Conservation (phyloP, 345 rosid species). For the Lagerstroemia speciosa region DNA sequence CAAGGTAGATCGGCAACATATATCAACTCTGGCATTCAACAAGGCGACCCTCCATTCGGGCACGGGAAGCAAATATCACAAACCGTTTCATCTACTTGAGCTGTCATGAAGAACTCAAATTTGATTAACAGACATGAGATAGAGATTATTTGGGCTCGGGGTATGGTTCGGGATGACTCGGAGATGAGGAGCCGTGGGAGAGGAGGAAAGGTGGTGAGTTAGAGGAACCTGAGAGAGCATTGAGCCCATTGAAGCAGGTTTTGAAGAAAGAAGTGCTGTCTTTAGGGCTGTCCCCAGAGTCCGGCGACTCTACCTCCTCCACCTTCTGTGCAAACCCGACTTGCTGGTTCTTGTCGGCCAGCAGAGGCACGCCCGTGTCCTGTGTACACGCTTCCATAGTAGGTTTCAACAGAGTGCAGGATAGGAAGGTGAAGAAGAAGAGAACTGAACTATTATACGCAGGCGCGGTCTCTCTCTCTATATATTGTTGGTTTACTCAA, state of each 20-base stretch:
- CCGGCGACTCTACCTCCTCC: slow-evolving; percentile 11
- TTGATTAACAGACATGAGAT: not conserved
- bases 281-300: not conserved
- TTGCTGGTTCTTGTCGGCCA: slow-evolving; percentile 13
- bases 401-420: not conserved
- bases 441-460: not conserved
- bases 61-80: no score
- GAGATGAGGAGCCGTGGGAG: not conserved
- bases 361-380: slow-evolving; percentile 9
- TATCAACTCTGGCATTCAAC: not conserved
- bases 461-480: no score
- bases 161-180: not conserved
- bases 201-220: not conserved
- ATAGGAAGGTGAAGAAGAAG: not conserved
- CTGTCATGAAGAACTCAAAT: not conserved
- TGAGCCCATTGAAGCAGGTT: slow-evolving; percentile 30
- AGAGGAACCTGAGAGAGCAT: slow-evolving; percentile 36
- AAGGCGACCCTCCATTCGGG: no score
- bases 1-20: no score
- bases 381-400: slow-evolving; percentile 5
- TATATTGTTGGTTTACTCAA: no score
- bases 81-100: not conserved
- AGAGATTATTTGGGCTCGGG: not conserved
- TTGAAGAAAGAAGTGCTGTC: slow-evolving; percentile 21
- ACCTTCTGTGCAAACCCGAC: not conserved